Base-by-base conservation (phyloP, 148 eudicot genomes). In the Chenopodium formosanum region DNA sequence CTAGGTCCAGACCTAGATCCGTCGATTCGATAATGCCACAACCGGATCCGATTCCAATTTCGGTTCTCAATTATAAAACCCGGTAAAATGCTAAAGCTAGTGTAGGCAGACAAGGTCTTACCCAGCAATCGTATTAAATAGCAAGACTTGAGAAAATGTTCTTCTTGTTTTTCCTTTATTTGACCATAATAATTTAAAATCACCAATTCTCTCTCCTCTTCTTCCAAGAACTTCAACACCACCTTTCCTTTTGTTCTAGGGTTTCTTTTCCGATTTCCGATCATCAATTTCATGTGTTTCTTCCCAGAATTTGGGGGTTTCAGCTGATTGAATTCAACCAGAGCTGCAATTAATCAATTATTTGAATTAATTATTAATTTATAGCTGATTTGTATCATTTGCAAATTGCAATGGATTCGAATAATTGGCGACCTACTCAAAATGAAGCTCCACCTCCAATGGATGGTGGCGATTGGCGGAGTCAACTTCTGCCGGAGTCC, bases 381-480 rank as follows among this genome's bases (percentile, higher is more conserved):
- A 13, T 14, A 56, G 4, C 62, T 56, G 62, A 56, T 4, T 56
- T 56, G 1, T 56, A 4, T 25, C 25, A 25, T 25, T 25, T 25
- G 25, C 25, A 25, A 25, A 25, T 25, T 25, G 17, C 22, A 0
- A 56, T 56, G 62, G 62, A 56, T 17, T 56, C 62, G 62, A 56
- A 56, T 17, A 56, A 56, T 56, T 56, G 62, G 62, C 62, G 62
- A 56, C 88, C 89, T 14, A 47, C 83, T 20, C 86, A 83, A 71
- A 77, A 81, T 31, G 83, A 80, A 0, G 88, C 86, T 48, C 87
- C 80, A 25, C 78, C 85, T 32, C 76, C 85, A 4, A 81, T 88
- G 85, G 92, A 89, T 23, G 78, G 82, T 12, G 90, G 85, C 22
- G 90, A 92, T 78, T 92, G 96, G 96, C 88, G 92, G 84, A 84